Evolutionary conservation across 345 rosid species (phyloP).

Genomic region (Camelina laxa): DNA sequence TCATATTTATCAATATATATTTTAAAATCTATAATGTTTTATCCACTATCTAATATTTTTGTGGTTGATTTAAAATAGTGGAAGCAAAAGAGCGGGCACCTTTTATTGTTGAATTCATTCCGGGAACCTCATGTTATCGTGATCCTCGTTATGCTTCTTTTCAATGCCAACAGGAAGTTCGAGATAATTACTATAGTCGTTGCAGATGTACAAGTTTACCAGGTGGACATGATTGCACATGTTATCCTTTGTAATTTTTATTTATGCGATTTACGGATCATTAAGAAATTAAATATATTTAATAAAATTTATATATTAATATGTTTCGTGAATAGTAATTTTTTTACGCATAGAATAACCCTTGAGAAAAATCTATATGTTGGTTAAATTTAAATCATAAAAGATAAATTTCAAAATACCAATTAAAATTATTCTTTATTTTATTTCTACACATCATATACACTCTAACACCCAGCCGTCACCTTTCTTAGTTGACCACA

Average conservation of each 20-base stretch:
- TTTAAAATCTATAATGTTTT: too few species aligned
- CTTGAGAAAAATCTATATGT: too few species aligned
- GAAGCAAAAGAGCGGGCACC: background rate
- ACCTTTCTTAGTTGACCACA: too few species aligned
- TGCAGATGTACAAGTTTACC: background rate
- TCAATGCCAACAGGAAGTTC: background rate
- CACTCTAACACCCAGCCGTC: too few species aligned
- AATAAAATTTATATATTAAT: too few species aligned
- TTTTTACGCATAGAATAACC: too few species aligned
- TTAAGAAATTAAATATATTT: too few species aligned
- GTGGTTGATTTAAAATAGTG: background rate
- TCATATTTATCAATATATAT: background rate
- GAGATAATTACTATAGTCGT: background rate
- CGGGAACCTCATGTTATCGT: background rate
- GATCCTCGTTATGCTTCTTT: background rate
- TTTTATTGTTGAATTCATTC: background rate
- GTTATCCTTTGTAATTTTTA: background rate
- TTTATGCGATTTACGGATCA: background rate
- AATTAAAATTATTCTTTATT: too few species aligned
- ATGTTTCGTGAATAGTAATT: too few species aligned
- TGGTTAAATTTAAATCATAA: too few species aligned
- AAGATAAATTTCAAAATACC: too few species aligned
- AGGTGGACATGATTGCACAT: background rate
- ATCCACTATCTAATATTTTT: background rate
- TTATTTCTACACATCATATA: too few species aligned